Conservation (phyloP, 768 basidiomycete species). For the Rhizopogon salebrosus region DNA sequence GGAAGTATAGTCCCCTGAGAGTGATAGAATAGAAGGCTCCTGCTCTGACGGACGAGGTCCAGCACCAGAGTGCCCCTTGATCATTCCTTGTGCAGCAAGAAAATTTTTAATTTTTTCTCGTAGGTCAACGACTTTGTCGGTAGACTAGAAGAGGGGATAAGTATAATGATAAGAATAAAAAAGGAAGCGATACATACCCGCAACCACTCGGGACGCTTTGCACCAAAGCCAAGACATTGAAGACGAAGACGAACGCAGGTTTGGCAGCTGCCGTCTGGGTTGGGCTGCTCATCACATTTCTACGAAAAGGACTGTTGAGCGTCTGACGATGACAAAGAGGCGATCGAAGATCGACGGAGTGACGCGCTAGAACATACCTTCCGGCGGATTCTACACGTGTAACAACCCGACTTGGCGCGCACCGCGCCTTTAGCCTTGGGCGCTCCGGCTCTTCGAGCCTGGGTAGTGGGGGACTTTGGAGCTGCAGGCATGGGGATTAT, state of each 20-base stretch:
- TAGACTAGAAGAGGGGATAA: conserved; percentile 45
- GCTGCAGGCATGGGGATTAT: conserved; percentile 28
- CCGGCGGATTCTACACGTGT: conserved; percentile 81
- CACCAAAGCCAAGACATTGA: conserved; percentile 83
- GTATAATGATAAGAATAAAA: not conserved
- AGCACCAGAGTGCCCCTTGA: conserved; percentile 79
- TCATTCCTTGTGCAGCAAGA: conserved; percentile 80
- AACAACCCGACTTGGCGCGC: conserved; percentile 85
- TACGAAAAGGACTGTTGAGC: conserved; percentile 26
- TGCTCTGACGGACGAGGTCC: conserved; percentile 54
- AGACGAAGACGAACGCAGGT: conserved; percentile 77
- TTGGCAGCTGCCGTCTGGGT: conserved; percentile 56
- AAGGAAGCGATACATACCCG: conserved; percentile 46
- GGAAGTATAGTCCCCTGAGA: conserved; percentile 38
- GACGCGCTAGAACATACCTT: conserved; percentile 47
- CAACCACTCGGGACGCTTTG: conserved; percentile 82
- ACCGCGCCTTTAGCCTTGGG: conserved; percentile 77
- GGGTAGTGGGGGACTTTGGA: conserved; percentile 37
- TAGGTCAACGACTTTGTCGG: conserved; percentile 58
- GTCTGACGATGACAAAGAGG: conserved; percentile 6
- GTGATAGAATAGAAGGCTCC: conserved; percentile 48
- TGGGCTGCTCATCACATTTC: conserved; percentile 82
- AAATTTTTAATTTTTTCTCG: conserved; percentile 78
- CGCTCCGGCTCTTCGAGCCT: conserved; percentile 40
- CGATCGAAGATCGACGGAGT: conserved; percentile 7